These are phyloP conservation scores for Metschnikowia bowlesiae DNA, from an alignment of 805 yeast species.

Conservation along the genomic window DNA sequence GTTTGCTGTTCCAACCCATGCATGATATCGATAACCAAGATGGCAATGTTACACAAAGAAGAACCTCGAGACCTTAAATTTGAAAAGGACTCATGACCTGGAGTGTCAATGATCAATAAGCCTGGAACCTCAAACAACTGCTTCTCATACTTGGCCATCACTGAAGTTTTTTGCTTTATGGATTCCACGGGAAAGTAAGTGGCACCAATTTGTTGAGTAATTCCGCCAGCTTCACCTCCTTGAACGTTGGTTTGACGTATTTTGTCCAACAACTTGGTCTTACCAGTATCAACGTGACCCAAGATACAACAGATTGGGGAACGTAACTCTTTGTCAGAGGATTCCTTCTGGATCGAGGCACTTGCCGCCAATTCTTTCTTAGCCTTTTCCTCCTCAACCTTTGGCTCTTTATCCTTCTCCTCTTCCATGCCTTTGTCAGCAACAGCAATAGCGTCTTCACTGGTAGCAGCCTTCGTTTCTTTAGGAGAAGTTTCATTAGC, in stretches of 20 bases:
- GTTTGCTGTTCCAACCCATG: conserved; percentile 99
- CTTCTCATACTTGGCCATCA: conserved; percentile 83
- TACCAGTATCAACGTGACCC: conserved; percentile 99
- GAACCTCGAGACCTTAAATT: conserved; percentile 98
- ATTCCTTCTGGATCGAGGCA: conserved; percentile 10
- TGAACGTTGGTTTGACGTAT: conserved; percentile 98
- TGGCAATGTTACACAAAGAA: conserved; percentile 97
- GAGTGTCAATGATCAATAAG: conserved; percentile 92
- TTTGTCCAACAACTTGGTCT: conserved; percentile 93
- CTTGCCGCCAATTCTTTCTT: conserved; percentile 22
- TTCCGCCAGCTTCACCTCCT: conserved; percentile 99
- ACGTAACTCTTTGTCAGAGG: conserved; percentile 61
- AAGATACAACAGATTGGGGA: conserved; percentile 98
- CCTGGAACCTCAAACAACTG: conserved; percentile 94
- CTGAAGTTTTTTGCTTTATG: conserved; percentile 83
- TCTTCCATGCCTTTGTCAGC: conserved; percentile 8
- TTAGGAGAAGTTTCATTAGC: conserved; percentile 8
- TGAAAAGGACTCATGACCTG: conserved; percentile 99
- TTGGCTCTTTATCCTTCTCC: conserved; percentile 14
- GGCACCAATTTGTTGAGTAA: conserved; percentile 99
- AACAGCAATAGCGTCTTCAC: conserved; percentile 14
- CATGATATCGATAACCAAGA: conserved; percentile 96
- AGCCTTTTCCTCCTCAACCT: conserved; percentile 26
- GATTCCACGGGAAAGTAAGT: conserved; percentile 98
- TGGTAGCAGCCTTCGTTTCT: conserved; percentile 7